Conservation (phyloP, 805 yeast genomes). For the Yarrowia alimentaria region DNA sequence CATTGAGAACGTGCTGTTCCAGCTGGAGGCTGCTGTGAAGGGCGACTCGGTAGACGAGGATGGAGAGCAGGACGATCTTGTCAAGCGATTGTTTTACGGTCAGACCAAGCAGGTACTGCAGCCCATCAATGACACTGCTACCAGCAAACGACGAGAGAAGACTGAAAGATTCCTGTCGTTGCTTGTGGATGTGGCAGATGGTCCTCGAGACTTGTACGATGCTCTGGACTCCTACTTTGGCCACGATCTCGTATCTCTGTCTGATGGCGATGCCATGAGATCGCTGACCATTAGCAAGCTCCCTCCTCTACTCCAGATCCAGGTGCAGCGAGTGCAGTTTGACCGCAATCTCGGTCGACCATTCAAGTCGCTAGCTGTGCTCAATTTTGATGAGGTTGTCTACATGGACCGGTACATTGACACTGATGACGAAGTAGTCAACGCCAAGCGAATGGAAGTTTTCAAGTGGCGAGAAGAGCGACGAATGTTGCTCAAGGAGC, state of each 20-base stretch:
- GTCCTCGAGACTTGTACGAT: slow-evolving; percentile 85
- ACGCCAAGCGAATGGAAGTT: slow-evolving; percentile 55
- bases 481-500: slow-evolving; percentile 27
- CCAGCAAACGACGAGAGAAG: slow-evolving; percentile 49
- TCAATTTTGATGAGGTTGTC: slow-evolving; percentile 72
- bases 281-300: slow-evolving; percentile 66
- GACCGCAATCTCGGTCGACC: slow-evolving; percentile 72
- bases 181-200: slow-evolving; percentile 81
- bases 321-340: slow-evolving; percentile 89
- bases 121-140: slow-evolving; percentile 38
- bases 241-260: slow-evolving; percentile 65
- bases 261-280: slow-evolving; percentile 70
- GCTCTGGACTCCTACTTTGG: slow-evolving; percentile 81
- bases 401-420: slow-evolving; percentile 88
- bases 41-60: slow-evolving; percentile 60
- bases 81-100: slow-evolving; percentile 82
- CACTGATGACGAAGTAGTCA: slow-evolving; percentile 50
- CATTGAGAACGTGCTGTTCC: slow-evolving; percentile 88
- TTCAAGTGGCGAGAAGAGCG: slow-evolving; percentile 54
- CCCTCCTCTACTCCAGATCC: slow-evolving; percentile 85
- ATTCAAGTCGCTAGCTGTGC: slow-evolving; percentile 76
- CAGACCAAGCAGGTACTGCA: slow-evolving; percentile 71
- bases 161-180: slow-evolving; percentile 77
- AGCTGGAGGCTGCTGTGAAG: slow-evolving; percentile 80
- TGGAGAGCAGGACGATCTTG: slow-evolving; percentile 81